These are phyloP conservation scores for Halenospora varia DNA, from an alignment of 495 filamentous ascomycete species.

Conservation along the genomic window DNA sequence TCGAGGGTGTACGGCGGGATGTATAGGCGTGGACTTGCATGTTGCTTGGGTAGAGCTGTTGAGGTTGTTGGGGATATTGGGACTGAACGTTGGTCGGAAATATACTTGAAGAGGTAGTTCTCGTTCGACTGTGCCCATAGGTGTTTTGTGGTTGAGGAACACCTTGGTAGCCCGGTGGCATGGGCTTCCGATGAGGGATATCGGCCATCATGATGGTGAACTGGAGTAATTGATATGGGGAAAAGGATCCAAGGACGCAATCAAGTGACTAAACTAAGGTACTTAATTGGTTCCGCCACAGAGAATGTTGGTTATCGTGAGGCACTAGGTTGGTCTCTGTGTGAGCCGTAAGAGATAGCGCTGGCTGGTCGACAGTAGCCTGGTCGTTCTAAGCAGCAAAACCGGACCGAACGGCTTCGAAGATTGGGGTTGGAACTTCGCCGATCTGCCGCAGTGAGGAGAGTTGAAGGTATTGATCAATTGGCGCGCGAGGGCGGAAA, in stretches of 20 bases:
- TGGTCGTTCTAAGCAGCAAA: neutral
- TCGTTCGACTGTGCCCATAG: conserved; percentile 44
- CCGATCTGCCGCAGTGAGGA: neutral
- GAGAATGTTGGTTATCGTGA: conserved; percentile 1
- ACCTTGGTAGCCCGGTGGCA: conserved; percentile 22
- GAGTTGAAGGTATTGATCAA: neutral
- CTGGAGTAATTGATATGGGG: neutral
- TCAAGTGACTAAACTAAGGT: neutral
- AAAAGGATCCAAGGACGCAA: neutral
- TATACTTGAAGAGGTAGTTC: conserved; percentile 58
- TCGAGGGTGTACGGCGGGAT: conserved; percentile 65
- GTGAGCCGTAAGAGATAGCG: neutral
- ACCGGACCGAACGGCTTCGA: neutral
- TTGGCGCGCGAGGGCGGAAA: neutral
- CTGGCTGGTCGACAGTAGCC: neutral
- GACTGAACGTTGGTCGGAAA: conserved; percentile 38
- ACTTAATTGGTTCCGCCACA: conserved; percentile 4
- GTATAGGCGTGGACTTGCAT: conserved; percentile 29
- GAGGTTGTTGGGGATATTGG: conserved; percentile 14
- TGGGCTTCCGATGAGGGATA: conserved; percentile 23
- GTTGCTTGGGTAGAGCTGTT: conserved; percentile 23
- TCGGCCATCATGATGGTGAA: conserved; percentile 20
- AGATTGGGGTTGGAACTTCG: neutral
- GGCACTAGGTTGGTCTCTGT: neutral
- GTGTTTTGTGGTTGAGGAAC: conserved; percentile 26